Base-by-base conservation (phyloP, 768 basidiomycete genomes). In the Terana coerulea region DNA sequence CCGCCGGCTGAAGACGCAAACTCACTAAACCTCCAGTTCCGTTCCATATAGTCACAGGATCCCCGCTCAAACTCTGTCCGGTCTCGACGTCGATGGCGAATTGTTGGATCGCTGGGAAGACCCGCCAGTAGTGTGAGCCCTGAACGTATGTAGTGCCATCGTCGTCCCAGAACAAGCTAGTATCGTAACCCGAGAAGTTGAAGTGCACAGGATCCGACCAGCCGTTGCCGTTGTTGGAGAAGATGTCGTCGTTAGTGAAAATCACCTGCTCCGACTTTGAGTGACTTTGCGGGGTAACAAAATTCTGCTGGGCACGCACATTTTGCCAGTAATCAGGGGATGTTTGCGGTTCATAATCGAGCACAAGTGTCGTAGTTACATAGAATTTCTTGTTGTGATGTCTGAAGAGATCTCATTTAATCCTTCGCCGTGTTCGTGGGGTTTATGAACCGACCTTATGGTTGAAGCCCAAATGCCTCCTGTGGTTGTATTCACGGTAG, bases 381-480 rank as follows among this genome's bases (percentile, higher is more conserved):
- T 53, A 61, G 45, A 59, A 61, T 28, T 37, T 51, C 11, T 53
- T 53, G 6, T 55, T 45, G 26, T 58, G 59, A 12, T 52, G 26
- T 6, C 49, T 29, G n/a, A 9, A 19, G 19, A 17, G 19, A 40
- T 15, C 39, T n/a, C 9, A 19, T 8, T 40, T 40, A 9, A 8
- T 19, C 24, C 10, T 40, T 15, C 8, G 39, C 9, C n/a, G 24
- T 9, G 19, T 40, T 15, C 8, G 39, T 8, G 24, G 8, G 39
- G 9, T 34, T n/a, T 10, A 34, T 22, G 19, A 9, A 52, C 19
- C 56, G n/a, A n/a, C n/a, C n/a, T 37, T n/a, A 57, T 55, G 10
- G 58, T 53, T 1, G 59, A 46, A 2, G 59, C 59, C 59, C 59
- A 61, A n/a, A 61, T 51, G 12, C 58, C 59, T 19, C 59, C 52